phyloP scores from a whole-genome alignment of 202 grass and related monocot species.

The Zizania palustris region DNA sequence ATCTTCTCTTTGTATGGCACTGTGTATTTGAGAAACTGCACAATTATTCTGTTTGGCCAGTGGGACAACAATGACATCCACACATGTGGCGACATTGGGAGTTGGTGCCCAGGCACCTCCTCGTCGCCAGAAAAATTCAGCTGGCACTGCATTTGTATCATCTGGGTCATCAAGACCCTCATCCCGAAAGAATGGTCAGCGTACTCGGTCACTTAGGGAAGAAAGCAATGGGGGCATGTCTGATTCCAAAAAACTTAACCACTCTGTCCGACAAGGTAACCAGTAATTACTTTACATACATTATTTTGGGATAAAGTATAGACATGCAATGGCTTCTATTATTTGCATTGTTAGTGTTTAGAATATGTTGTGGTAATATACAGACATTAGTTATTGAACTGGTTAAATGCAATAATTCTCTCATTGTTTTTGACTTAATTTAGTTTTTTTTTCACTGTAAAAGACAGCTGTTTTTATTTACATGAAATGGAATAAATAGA shows the following conservation, averaged over 20 bases:
- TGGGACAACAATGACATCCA: slow-evolving; percentile 36
- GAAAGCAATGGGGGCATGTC: slow-evolving; percentile 49
- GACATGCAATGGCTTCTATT: slow-evolving; percentile 14
- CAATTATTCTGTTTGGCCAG: slow-evolving; percentile 25
- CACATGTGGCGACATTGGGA: slow-evolving; percentile 38
- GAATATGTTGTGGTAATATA: background rate
- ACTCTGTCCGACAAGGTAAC: slow-evolving; percentile 53
- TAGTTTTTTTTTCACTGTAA: background rate
- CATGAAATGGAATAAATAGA: background rate
- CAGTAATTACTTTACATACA: background rate
- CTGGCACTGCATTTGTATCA: slow-evolving; percentile 35
- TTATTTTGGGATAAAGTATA: background rate
- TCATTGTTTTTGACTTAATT: background rate
- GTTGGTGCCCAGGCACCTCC: slow-evolving; percentile 41
- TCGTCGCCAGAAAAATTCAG: slow-evolving; percentile 43
- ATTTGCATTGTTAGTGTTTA: slow-evolving; percentile 9
- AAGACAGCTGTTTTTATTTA: background rate
- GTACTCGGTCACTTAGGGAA: slow-evolving; percentile 48
- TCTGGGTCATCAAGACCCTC: slow-evolving; percentile 38
- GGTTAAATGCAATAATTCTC: slow-evolving; percentile 6
- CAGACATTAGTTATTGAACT: background rate
- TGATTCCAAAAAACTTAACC: slow-evolving; percentile 45
- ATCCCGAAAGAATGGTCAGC: slow-evolving; percentile 37
- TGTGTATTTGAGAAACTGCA: slow-evolving; percentile 38
- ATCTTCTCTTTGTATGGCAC: slow-evolving; percentile 42